Base-by-base conservation (phyloP, 129 eudicot genomes). In the Helianthus annuus region DNA sequence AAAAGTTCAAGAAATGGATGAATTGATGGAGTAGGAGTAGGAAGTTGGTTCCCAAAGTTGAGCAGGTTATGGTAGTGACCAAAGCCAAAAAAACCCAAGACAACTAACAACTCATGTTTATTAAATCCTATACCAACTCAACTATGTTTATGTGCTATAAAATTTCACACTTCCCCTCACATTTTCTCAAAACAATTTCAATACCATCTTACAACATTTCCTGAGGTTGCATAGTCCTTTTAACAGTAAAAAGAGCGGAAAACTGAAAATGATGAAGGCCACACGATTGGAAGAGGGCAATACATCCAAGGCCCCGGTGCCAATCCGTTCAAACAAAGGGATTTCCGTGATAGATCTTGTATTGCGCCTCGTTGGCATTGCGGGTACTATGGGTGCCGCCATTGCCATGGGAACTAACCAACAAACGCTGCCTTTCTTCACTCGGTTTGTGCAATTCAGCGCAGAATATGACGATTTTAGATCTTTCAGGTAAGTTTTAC, bases 361-460 rank as follows among this genome's bases (percentile, higher is more conserved):
- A 68, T 72, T 82, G 10, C 76, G 96, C 36, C 66, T 85, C 14
- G 64, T 87, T 22, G 98, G 88, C 9, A 68, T 84, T 8, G 45
- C 81, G 16, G 92, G 83, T 8, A 87, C 98, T 17, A 55, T 90
- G 66, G 98, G 79, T 44, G 88, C 92, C 59, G 88, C 98, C 14
- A 54, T 85, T 7, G 90, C 90, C 53, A 89, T 87, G 98, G 98
- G 92, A 24, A 89, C 95, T 16, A 87, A 92, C 27, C 64, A 80
- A 64, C 72, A 92, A 79, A 79, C 96, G 1, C 86, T 87, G 53
- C 87, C 95, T 1, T 83, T 87, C 61, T 83, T 81, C 72, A 83
- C 88, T 1, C 88, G 81, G 74, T 69, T 81, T 63, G 68, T 85
- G 24, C 62, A 69, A 4, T 86, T 84, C 75, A 51, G 66, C 6